phyloP scores from a whole-genome alignment of 768 basidiomycete species.

The Auricularia sp. region DNA sequence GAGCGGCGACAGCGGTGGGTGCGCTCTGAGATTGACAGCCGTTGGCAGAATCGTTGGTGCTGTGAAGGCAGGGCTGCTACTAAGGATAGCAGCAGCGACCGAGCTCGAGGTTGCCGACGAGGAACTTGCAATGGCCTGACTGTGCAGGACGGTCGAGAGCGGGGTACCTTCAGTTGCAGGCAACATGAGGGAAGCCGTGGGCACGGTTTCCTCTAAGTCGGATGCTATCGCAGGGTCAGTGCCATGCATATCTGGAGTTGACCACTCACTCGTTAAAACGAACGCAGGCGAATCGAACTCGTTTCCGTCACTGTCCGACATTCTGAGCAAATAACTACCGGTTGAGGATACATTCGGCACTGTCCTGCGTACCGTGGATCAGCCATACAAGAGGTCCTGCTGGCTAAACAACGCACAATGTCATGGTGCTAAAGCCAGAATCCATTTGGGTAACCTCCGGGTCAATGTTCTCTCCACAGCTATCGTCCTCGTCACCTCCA shows the following conservation, averaged over 20 bases:
- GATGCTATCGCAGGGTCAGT: not conserved
- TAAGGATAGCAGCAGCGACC: too few species aligned
- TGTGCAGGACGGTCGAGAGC: not conserved
- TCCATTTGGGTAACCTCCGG: not conserved
- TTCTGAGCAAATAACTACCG: not conserved
- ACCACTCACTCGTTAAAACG: not conserved
- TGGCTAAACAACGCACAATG: not conserved
- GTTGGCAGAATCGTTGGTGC: not conserved
- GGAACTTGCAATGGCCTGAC: not conserved
- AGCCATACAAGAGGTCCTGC: not conserved
- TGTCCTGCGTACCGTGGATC: not conserved
- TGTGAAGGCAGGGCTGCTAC: not conserved
- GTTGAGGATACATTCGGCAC: not conserved
- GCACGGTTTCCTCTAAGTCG: not conserved
- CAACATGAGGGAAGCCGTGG: not conserved
- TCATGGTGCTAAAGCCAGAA: not conserved
- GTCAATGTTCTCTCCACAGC: not conserved
- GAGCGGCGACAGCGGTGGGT: not conserved
- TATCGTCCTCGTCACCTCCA: not conserved
- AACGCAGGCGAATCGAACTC: not conserved
- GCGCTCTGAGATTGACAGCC: not conserved
- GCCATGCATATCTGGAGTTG: not conserved
- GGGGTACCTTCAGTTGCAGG: not conserved
- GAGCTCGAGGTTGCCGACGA: too few species aligned
- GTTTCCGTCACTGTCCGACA: not conserved